These are phyloP conservation scores for Cucurbita argyrosperma DNA, from an alignment of 306 rosid species.

Conservation along the genomic window DNA sequence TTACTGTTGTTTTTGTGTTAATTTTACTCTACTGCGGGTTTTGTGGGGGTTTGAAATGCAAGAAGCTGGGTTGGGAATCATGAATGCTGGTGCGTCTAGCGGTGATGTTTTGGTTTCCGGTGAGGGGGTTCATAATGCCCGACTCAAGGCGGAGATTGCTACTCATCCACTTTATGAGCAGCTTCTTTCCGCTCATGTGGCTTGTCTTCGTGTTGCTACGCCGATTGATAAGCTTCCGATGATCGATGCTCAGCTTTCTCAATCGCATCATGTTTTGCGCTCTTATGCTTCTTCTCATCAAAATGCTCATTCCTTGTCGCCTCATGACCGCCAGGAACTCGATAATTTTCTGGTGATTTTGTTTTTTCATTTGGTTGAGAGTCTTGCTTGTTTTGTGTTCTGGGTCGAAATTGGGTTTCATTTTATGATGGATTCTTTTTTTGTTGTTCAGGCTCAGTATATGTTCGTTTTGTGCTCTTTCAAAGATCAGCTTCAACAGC, in stretches of 20 bases:
- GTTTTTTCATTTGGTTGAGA: background rate
- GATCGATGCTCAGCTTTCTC: slow-evolving; percentile 85
- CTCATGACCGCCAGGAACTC: slow-evolving; percentile 80
- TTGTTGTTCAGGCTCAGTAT: slow-evolving; percentile 52
- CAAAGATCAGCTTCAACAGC: slow-evolving; percentile 96
- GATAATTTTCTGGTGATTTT: slow-evolving; percentile 60
- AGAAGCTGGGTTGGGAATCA: slow-evolving; percentile 65
- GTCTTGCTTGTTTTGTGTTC: background rate
- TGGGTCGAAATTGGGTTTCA: background rate
- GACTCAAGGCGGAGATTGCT: slow-evolving; percentile 75
- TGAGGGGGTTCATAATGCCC: slow-evolving; percentile 21
- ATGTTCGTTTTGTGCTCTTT: slow-evolving; percentile 64
- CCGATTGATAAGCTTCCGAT: slow-evolving; percentile 89
- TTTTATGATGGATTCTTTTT: background rate
- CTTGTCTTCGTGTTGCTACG: slow-evolving; percentile 87
- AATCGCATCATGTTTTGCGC: slow-evolving; percentile 64
- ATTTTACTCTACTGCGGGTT: background rate
- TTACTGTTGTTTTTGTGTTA: background rate
- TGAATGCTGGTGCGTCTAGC: slow-evolving; percentile 13
- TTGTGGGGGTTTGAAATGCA: slow-evolving; percentile 29
- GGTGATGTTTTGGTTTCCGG: slow-evolving; percentile 16
- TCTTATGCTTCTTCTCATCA: slow-evolving; percentile 45
- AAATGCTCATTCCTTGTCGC: slow-evolving; percentile 46
- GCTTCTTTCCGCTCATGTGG: slow-evolving; percentile 69
- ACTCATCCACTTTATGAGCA: slow-evolving; percentile 79